phyloP scores from a whole-genome alignment of 768 basidiomycete genomes.

The Termitomyces eurrhizus region DNA sequence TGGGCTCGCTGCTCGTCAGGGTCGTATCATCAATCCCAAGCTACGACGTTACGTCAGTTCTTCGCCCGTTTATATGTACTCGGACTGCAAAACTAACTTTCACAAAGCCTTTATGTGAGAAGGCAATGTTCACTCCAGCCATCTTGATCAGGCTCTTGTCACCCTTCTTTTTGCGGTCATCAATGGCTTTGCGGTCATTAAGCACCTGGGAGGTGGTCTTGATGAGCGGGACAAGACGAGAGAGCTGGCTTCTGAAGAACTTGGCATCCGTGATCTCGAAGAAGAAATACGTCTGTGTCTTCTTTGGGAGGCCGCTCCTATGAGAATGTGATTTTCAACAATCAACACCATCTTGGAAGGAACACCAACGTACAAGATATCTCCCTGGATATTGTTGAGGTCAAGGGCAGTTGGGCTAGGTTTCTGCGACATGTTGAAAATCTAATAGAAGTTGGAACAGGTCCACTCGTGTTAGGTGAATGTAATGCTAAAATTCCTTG shows the following conservation, averaged over 20 bases:
- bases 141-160: slow-evolving; percentile 32
- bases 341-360: neutral
- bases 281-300: slow-evolving; percentile 46
- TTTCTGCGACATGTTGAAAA: slow-evolving; percentile 17
- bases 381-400: slow-evolving; percentile 44
- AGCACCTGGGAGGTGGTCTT: slow-evolving; percentile 42
- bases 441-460: neutral
- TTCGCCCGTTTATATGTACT: neutral
- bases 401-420: slow-evolving; percentile 22
- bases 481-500: neutral
- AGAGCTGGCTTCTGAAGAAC: slow-evolving; percentile 40
- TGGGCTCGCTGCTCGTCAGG: slow-evolving; percentile 25
- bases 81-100: slow-evolving; percentile 23
- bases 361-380: slow-evolving; percentile 34
- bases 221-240: slow-evolving; percentile 38
- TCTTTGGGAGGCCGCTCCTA: slow-evolving; percentile 55
- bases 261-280: slow-evolving; percentile 44
- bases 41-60: slow-evolving; percentile 16
- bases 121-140: slow-evolving; percentile 48
- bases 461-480: neutral
- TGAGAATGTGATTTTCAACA: neutral
- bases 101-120: slow-evolving; percentile 45
- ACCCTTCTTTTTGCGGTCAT: slow-evolving; percentile 34
- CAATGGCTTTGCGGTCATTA: slow-evolving; percentile 36
- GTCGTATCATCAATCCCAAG: slow-evolving; percentile 38